Base-by-base conservation (phyloP, 1,284 basidiomycete genomes). In the Schizopora paradoxa region DNA sequence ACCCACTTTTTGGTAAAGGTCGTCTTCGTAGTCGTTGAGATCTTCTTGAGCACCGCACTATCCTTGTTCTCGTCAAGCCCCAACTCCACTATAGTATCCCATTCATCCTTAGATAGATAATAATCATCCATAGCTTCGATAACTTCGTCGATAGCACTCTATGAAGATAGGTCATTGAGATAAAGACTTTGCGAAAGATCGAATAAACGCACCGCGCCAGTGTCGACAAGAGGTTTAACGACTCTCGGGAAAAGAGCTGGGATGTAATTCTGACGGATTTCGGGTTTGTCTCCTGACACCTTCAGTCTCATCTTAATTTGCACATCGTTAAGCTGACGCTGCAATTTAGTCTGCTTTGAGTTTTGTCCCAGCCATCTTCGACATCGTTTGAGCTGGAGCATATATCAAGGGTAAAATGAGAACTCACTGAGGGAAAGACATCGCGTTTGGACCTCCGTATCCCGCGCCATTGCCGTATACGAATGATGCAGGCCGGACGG, bases 341-440 rank as follows among this genome's bases (percentile, higher is more conserved):
- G 72, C 4, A 98, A 73, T 58, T 96, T 95, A 53, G 66, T 73
- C 64, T 89, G 86, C 60, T 94, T 97, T 39, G 93, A 97, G 62
- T 98, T 98, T 61, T 98, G 91, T 8, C 95, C 95, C 6, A 99
- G 80, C 92, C 93, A 98, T 57, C 90, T 93, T 57, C 4, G 34
- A 31, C 35, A 19, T 6, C 14, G 33, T 29, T 40, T 31, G 31
- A 46, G 41, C n/a, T 32, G 32, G 47, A 13, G 35, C 36, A 41
- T 32, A 45, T 37, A 43, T 22, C 19, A 25, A 19, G 8, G 26
- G 36, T 19, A 34, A 40, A 22, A 32, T 16, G 29, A 13, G 48
- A 22, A 72, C 83, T 45, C 63, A 92, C 89, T 82, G 77, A 41
- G 92, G 92, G 74, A 96, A 94, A 0, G 76, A 60, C 66, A 86